Conservation (phyloP, 2,329 filamentous ascomycete species). For the Pseudogymnoascus sp. region DNA sequence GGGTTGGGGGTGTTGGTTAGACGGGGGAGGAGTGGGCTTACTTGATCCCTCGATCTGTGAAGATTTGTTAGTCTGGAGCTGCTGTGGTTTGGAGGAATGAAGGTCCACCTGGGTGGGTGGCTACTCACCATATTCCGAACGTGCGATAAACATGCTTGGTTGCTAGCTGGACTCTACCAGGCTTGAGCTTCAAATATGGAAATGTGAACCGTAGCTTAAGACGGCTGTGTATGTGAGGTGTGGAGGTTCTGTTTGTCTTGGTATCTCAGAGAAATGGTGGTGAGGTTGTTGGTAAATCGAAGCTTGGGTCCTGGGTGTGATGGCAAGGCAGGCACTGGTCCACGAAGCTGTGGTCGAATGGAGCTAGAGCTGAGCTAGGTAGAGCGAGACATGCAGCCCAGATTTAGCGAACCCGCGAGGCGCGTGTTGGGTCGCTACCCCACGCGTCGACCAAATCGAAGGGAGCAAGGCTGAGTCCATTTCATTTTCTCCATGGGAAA, state of each 20-base stretch:
- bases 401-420: conserved; percentile 7
- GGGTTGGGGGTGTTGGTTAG: conserved; percentile 15
- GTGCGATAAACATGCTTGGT: conserved; percentile 86
- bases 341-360: conserved; percentile 12
- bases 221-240: not conserved
- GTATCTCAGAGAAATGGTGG: not conserved
- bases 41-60: conserved; percentile 92
- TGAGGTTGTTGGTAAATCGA: conserved; percentile 4
- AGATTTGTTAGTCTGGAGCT: conserved; percentile 31
- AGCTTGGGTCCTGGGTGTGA: not conserved
- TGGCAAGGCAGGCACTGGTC: conserved; percentile 9
- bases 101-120: conserved; percentile 13
- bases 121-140: conserved; percentile 93
- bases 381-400: conserved; percentile 7
- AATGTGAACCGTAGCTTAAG: not conserved
- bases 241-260: not conserved
- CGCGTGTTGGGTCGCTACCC: conserved; percentile 5
- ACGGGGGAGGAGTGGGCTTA: conserved; percentile 37
- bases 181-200: not conserved
- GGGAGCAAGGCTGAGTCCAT: not conserved
- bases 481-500: not conserved
- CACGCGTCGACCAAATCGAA: conserved; percentile 2
- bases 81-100: conserved; percentile 16
- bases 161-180: conserved; percentile 9
- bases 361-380: not conserved